Conservation (phyloP, 2,329 filamentous ascomycete genomes). For the Capronia americana region DNA sequence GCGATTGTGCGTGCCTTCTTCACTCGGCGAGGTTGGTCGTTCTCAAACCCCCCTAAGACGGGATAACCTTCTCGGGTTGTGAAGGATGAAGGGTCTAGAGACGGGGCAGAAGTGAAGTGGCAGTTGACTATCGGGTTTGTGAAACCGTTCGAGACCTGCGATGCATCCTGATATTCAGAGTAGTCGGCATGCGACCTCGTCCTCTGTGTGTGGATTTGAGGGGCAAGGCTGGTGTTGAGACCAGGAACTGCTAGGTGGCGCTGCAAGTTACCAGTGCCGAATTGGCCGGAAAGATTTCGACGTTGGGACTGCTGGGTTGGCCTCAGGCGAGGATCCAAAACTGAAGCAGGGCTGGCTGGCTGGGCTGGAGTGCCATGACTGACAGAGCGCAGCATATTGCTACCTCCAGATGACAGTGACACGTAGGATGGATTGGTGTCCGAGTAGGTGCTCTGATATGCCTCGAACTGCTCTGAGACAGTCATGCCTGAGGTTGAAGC, state of each 20-base stretch:
- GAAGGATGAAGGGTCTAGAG: background rate
- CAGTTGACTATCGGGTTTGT: conserved; percentile 13
- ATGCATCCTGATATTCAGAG: conserved; percentile 8
- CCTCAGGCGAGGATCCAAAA: background rate
- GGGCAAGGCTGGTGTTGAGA: background rate
- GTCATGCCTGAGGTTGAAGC: conserved; percentile 6
- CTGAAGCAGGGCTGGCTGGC: conserved; percentile 1
- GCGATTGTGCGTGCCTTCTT: conserved; percentile 27
- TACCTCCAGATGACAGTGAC: background rate
- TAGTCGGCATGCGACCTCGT: conserved; percentile 21
- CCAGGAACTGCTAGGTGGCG: conserved; percentile 1
- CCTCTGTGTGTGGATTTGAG: conserved; percentile 13
- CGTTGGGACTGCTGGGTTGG: background rate
- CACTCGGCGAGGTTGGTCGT: conserved; percentile 5
- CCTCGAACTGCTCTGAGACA: background rate
- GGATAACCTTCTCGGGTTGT: conserved; percentile 1
- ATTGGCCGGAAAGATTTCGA: conserved; percentile 5
- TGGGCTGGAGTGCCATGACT: conserved; percentile 6
- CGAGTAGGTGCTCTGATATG: conserved; percentile 11
- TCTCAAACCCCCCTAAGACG: background rate
- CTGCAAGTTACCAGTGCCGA: background rate
- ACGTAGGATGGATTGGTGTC: conserved; percentile 1
- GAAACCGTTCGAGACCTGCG: background rate
- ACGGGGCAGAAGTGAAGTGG: background rate
- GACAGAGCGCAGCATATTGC: conserved; percentile 10